A percentile compares a stretch with the other conserved stretches of the same genome.
phyloP scores from a whole-genome alignment of 306 rosid genomes.

The Cucumis cinereus region DNA sequence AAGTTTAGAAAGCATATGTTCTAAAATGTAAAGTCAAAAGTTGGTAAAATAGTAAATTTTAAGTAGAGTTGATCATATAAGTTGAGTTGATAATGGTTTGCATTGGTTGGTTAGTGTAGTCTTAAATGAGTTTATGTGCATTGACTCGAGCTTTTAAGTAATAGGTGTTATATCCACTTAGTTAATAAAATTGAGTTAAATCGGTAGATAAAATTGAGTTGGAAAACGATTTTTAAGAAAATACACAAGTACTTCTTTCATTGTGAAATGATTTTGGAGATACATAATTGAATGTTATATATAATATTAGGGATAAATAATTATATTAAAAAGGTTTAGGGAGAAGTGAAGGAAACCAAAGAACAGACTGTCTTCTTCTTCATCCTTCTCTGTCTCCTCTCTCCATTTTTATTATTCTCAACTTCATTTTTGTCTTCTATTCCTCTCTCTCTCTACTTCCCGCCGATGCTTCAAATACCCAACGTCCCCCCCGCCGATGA shows the following conservation, averaged over 20 bases:
- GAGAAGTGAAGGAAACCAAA: not conserved
- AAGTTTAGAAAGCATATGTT: too few relatives aligned
- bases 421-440: not conserved
- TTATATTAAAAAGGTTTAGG: not conserved
- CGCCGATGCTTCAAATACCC: not conserved
- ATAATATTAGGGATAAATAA: not conserved
- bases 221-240: too few relatives aligned
- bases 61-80: too few relatives aligned
- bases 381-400: not conserved
- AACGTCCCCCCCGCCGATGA: conserved; percentile 29
- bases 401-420: not conserved
- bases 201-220: not conserved
- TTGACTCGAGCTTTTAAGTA: not conserved
- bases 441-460: not conserved
- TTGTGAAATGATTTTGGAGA: too few relatives aligned
- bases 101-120: too few relatives aligned
- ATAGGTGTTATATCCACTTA: not conserved
- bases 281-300: too few relatives aligned
- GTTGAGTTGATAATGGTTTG: too few relatives aligned
- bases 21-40: too few relatives aligned
- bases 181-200: too few relatives aligned
- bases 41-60: too few relatives aligned
- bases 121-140: too few relatives aligned
- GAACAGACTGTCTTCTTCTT: not conserved
- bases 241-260: too few relatives aligned